Conservation (phyloP, 2,329 filamentous ascomycete genomes). For the Gnomoniopsis smithogilvyi region DNA sequence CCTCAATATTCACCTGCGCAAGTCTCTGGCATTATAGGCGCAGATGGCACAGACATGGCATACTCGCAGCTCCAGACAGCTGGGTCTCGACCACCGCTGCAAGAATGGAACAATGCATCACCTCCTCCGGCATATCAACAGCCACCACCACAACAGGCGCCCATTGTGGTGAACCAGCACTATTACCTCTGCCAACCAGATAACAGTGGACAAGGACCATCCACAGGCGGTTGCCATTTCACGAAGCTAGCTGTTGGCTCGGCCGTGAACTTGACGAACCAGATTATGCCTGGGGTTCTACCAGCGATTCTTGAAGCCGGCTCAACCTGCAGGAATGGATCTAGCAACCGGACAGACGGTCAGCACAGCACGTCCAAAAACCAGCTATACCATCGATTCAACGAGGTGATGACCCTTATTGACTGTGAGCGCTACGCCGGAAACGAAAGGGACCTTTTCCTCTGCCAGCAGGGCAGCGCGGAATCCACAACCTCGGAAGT, state of each 20-base stretch:
- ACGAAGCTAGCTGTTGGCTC: slow-evolving; percentile 37
- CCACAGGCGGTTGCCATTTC: slow-evolving; percentile 23
- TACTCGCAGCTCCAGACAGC: slow-evolving; percentile 22
- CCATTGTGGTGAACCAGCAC: slow-evolving; percentile 50
- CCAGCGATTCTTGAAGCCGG: slow-evolving; percentile 41
- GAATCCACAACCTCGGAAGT: neutral
- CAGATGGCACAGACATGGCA: slow-evolving; percentile 8
- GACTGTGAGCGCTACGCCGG: slow-evolving; percentile 57
- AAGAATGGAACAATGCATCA: slow-evolving; percentile 20
- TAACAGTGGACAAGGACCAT: slow-evolving; percentile 14
- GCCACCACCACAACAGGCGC: slow-evolving; percentile 27
- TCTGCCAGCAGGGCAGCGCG: slow-evolving; percentile 29
- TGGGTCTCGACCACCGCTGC: slow-evolving; percentile 25
- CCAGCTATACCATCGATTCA: slow-evolving; percentile 59
- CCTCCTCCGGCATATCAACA: slow-evolving; percentile 21
- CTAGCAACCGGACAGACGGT: slow-evolving; percentile 41
- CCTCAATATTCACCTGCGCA: slow-evolving; percentile 12
- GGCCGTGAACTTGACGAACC: slow-evolving; percentile 40
- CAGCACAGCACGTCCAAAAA: slow-evolving; percentile 51
- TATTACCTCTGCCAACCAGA: slow-evolving; percentile 39
- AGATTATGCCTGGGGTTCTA: slow-evolving; percentile 34
- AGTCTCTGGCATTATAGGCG: slow-evolving; percentile 1
- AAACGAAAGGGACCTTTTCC: slow-evolving; percentile 52
- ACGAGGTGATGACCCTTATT: slow-evolving; percentile 68
- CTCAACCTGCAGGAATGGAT: slow-evolving; percentile 38